phyloP scores from a whole-genome alignment of 805 yeast genomes.

The Starmerella lactis-condensi region DNA sequence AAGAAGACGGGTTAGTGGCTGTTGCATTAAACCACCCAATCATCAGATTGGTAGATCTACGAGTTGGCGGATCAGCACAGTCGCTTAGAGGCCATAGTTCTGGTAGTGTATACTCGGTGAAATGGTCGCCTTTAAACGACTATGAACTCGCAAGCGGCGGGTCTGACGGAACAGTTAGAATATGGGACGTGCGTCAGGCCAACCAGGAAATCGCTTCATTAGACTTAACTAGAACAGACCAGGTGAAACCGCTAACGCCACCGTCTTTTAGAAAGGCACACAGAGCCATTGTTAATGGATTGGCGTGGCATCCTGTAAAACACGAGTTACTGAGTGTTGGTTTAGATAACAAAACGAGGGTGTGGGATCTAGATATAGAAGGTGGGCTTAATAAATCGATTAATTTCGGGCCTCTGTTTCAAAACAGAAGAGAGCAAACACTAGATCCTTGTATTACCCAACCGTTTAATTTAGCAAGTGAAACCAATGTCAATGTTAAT shows the following conservation, averaged over 20 bases:
- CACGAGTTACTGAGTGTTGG: slow-evolving; percentile 47
- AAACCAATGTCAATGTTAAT: no score
- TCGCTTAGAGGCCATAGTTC: slow-evolving; percentile 41
- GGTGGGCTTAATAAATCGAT: slow-evolving; percentile 39
- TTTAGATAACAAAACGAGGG: slow-evolving; percentile 57
- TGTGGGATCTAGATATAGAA: slow-evolving; percentile 52
- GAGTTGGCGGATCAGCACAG: slow-evolving; percentile 58
- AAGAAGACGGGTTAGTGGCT: slow-evolving; percentile 38
- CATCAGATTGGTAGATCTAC: slow-evolving; percentile 50
- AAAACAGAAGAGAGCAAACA: slow-evolving; percentile 43
- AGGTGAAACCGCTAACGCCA: slow-evolving; percentile 17
- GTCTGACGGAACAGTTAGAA: slow-evolving; percentile 54
- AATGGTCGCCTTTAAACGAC: slow-evolving; percentile 55
- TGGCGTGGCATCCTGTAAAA: slow-evolving; percentile 57
- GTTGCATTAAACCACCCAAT: slow-evolving; percentile 54
- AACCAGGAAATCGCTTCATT: slow-evolving; percentile 43
- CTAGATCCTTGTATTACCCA: slow-evolving; percentile 39
- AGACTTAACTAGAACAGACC: slow-evolving; percentile 35
- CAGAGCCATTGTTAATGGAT: slow-evolving; percentile 57
- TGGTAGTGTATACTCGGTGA: slow-evolving; percentile 37
- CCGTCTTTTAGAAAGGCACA: slow-evolving; percentile 39
- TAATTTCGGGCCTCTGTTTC: slow-evolving; percentile 60
- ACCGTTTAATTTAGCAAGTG: slow-evolving; percentile 33
- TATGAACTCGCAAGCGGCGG: slow-evolving; percentile 62
- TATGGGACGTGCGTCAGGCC: slow-evolving; percentile 74